Base-by-base conservation (phyloP, 495 filamentous ascomycete species). In the Beverwykella pulmonaria region DNA sequence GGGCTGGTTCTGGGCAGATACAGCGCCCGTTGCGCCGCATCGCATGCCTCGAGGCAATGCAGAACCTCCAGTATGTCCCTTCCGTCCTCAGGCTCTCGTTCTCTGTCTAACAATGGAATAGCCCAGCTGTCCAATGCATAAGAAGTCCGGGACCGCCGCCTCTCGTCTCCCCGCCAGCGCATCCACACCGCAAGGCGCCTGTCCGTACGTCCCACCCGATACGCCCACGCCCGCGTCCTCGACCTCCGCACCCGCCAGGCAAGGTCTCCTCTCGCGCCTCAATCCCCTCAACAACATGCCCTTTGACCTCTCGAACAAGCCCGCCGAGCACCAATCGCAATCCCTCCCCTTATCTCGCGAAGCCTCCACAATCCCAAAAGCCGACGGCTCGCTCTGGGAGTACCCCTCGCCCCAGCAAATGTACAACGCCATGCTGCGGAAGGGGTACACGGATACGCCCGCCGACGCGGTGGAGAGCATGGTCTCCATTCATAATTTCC, bases 201-300 rank as follows among this genome's bases (percentile, higher is more conserved):
- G 83, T 69, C 71, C 81, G 52, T 74, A 79, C 75, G 73, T 62
- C 62, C 71, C 75, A 1, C 74, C 75, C 34, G 77, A 81, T 27
- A 54, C 77, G 1, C 70, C 79, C n/a, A 78, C 83, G 32, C 78
- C 79, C 63, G 84, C 74, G 66, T 59, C 82, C 78, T 71, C 76
- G 32, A 75, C 79, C 63, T 64, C 50, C 69, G 46, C 59, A 32
- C 53, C 58, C 65, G 53, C 71, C 75, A 65, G 73, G 71, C 70
- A 70, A 73, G 65, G 63, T 15, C 53, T 65, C 26, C 34, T 83
- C 85, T 90, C 90, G 0, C 91, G 87, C 72, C 79, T 96, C 55
- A 97, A 98, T 73, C 93, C 93, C 0, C 78, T 99, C 22, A 98
- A 99, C 79, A 96, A 94, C 79, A 98, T 99, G 95, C 95, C 94